These are phyloP conservation scores for Vigna angularis DNA, from an alignment of 306 rosid species.

Conservation along the genomic window DNA sequence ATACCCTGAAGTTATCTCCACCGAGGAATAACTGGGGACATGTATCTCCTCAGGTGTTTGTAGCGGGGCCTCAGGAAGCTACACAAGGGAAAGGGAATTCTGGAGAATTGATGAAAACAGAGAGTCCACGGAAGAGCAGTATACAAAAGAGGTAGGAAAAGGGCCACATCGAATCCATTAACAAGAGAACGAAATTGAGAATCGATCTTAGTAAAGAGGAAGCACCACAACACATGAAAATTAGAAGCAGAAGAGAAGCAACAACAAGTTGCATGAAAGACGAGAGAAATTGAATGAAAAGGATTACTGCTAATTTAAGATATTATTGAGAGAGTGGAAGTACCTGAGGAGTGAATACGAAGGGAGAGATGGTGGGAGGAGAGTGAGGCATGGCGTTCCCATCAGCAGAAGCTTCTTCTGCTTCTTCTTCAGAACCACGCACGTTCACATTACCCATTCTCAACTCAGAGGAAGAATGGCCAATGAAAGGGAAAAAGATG, in stretches of 20 bases:
- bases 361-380: constrained; percentile 67
- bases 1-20: constrained; percentile 58
- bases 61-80: constrained; percentile 77
- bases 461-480: not conserved
- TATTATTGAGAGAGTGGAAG: not conserved
- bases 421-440: constrained; percentile 56
- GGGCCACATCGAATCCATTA: not conserved
- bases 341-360: constrained; percentile 88
- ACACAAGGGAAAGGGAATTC: constrained; percentile 18
- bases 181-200: not conserved
- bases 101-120: constrained; percentile 27
- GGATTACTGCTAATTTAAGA: not conserved
- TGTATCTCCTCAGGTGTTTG: constrained; percentile 79
- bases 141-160: not conserved
- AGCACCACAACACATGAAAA: not conserved
- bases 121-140: not conserved
- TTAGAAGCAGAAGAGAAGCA: not conserved
- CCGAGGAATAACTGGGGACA: constrained; percentile 62
- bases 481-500: not conserved
- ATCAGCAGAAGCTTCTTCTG: constrained; percentile 49
- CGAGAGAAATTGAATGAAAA: not conserved
- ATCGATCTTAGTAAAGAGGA: not conserved
- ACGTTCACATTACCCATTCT: constrained; percentile 23
- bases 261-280: no score
- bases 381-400: constrained; percentile 61